These are phyloP conservation scores for Malus domestica DNA, from an alignment of 306 rosid genomes.

Conservation along the genomic window ASM211411v1 NC_041789.1:11434501-11435000, in stretches of 20 bases:
- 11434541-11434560: too few relatives aligned
- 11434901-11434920: slow-evolving; percentile 23
- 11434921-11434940: neutral
- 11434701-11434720: slow-evolving; percentile 53
- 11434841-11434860: too few relatives aligned
- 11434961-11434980: neutral
- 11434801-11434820: too few relatives aligned
- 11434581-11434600: slow-evolving; percentile 47
- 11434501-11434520: neutral
- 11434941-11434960: neutral
- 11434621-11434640: slow-evolving; percentile 58
- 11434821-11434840: too few relatives aligned
- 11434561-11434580: too few relatives aligned
- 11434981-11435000: neutral
- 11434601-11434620: slow-evolving; percentile 60
- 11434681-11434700: neutral
- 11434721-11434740: slow-evolving; percentile 50
- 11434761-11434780: slow-evolving; percentile 49
- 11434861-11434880: slow-evolving; percentile 27
- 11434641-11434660: neutral
- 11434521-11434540: too few relatives aligned
- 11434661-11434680: neutral
- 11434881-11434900: slow-evolving; percentile 82
- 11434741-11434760: slow-evolving; percentile 62
- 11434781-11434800: too few relatives aligned